Evolutionary conservation across 2,329 filamentous ascomycete species (phyloP), one percentile per base, ranked within the genome.

Genomic region (Atkinsonella hypoxylon): DNA sequence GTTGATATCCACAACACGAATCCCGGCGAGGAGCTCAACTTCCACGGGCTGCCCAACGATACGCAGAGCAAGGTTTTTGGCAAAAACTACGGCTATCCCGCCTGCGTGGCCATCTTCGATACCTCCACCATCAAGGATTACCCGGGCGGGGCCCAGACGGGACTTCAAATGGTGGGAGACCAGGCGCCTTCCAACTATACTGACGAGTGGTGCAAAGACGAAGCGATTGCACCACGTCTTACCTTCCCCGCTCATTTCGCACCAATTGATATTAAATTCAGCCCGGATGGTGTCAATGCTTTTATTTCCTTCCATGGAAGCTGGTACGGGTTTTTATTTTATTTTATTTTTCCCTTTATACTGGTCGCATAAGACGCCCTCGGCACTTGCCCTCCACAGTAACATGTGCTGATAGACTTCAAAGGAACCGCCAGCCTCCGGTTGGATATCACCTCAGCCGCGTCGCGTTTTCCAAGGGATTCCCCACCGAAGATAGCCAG

Each of bases 11-110:
- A 85, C 58, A 67, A 78, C 55, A 70, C 82, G 55, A 87, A 87
- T 59, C 83, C 84, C 0, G 83, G 78, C 18, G 83, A 88, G 61
- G 82, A 87, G 63, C 64, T 88, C 62, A 87, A 88, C 63, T 86
- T 76, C 61, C 79, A 84, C 55, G 83, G 83, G 2, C 73, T 72
- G 47, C 69, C 85, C 36, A 58, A 56, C 51, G 56, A 59, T 44
- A 57, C 55, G 5, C 32, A 44, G 15, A 53, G 53, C 52, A 46
- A 50, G 2, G 18, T 58, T 11, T 56, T 61, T 17, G 68, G 69
- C 5, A 58, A 58, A 3, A 82, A 83, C 61, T 82, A 78, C 56
- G 82, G 82, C 9, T 85, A 85, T 57, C 82, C 82, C 2, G 70
- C 68, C 43, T 85, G 82, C 64, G 80, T 78, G 53, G 69, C 81